Conservation (phyloP, 257 asterid genomes). For the Handroanthus guayacan region DNA sequence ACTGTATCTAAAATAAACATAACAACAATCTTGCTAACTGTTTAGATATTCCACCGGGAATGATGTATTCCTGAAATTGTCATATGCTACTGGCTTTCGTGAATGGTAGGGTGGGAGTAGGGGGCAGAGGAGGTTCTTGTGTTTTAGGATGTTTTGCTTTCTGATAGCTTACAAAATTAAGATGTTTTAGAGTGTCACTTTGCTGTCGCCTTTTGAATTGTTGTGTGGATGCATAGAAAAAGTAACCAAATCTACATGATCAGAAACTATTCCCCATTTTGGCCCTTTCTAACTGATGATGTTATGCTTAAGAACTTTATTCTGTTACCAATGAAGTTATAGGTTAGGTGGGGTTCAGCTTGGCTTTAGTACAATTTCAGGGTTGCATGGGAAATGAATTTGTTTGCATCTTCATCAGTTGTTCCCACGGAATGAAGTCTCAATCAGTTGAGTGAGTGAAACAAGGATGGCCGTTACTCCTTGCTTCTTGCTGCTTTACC, state of each 20-base stretch:
- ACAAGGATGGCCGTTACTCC: background rate
- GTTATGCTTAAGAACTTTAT: background rate
- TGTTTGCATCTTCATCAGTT: background rate
- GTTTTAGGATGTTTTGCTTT: background rate
- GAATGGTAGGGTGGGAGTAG: slow-evolving; percentile 9
- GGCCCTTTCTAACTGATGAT: background rate
- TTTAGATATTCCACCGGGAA: slow-evolving; percentile 5
- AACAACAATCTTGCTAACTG: background rate
- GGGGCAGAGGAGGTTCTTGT: slow-evolving; percentile 12
- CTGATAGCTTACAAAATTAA: background rate
- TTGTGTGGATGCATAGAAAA: background rate
- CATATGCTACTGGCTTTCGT: background rate
- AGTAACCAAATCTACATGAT: slow-evolving; percentile 12
- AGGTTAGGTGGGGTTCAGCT: background rate
- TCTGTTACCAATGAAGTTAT: too few species aligned
- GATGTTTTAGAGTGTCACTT: slow-evolving; percentile 6
- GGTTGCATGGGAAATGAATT: background rate
- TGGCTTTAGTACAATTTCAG: background rate
- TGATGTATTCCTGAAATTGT: slow-evolving; percentile 1
- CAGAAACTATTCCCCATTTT: background rate
- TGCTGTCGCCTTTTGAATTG: background rate
- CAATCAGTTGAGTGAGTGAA: background rate
- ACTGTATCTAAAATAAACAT: background rate
- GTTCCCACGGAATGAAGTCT: background rate
- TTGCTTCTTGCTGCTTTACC: background rate